Conservation (phyloP, 2,329 filamentous ascomycete genomes). For the Pezicula rhizophila region DNA sequence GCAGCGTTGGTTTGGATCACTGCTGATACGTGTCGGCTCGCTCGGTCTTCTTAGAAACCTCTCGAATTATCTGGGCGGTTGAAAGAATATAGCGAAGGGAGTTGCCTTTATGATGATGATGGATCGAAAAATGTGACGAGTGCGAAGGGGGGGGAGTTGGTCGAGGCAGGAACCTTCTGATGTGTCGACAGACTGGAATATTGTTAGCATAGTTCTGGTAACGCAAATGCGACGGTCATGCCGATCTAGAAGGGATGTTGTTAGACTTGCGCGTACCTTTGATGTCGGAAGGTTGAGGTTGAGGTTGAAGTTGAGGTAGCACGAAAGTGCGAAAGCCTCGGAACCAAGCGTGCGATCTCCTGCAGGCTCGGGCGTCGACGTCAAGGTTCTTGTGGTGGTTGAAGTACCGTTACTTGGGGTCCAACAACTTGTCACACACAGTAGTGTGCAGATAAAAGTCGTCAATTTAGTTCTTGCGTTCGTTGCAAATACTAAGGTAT, state of each 20-base stretch:
- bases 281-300: not conserved
- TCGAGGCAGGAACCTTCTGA: too few relatives aligned
- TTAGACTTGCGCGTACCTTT: not conserved
- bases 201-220: too few relatives aligned
- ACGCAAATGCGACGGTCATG: not conserved
- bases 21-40: too few relatives aligned
- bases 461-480: not conserved
- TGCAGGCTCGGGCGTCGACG: slow-evolving; percentile 1
- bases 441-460: not conserved
- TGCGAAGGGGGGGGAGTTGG: too few relatives aligned
- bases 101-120: too few relatives aligned
- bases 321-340: not conserved
- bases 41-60: too few relatives aligned
- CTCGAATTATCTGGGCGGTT: too few relatives aligned
- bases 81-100: too few relatives aligned
- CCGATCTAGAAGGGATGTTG: not conserved
- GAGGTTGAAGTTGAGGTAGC: not conserved
- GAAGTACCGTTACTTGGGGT: not conserved
- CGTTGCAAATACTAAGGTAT: not conserved
- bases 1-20: too few relatives aligned
- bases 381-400: not conserved
- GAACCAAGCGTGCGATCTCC: slow-evolving; percentile 1
- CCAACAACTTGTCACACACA: not conserved
- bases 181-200: too few relatives aligned
- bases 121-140: too few relatives aligned